Evolutionary conservation across 495 filamentous ascomycete genomes (phyloP), one percentile per base, ranked within the genome.

Genomic region (Chlorociboria aeruginascens): DNA sequence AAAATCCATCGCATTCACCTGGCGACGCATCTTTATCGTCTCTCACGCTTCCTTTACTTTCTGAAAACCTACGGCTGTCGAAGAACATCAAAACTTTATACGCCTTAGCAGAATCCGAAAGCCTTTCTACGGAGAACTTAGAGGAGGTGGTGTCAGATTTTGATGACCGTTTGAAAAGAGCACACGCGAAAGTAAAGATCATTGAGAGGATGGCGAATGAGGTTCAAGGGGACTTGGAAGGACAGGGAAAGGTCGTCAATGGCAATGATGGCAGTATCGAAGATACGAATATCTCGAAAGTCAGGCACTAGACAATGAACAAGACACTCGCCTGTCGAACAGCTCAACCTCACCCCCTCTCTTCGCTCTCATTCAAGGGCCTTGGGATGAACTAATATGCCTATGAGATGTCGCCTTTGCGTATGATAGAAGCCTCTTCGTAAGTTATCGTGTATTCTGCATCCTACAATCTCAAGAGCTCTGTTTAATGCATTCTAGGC

Each of bases 71-170:
- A 3, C 69, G 89, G n/a, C 66, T 95, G 11, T 68, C 70, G 32
- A 85, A 79, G 61, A 85, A 96, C 50, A 65, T 96, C 42, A 66
- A 70, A 13, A 74, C 77, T 3, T 71, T 95, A 6, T 73, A 83
- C 47, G 83, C 81, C 37, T 65, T 95, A n/a, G 75, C 81, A 1
- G 87, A 94, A 51, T 81, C 84, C 0, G 79, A 77, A n/a, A 89
- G 77, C 12, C 61, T 95, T 9, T 78, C 79, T 7, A 85, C 79
- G 30, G 67, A 77, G 40, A 96, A 96, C 57, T 82, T 73, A 1
- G 89, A 95, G 54, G 86, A 89, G 38, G 79, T 83, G 6, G 84
- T 95, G 14, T 78, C 81, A 20, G 86, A 90, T 55, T 84, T 89
- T 50, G 88, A 96, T 53, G 86, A 92, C 60, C 71, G 89, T 32